These are phyloP conservation scores for Hypholoma fasciculare DNA, from an alignment of 768 basidiomycete species.

Conservation along the genomic window DNA sequence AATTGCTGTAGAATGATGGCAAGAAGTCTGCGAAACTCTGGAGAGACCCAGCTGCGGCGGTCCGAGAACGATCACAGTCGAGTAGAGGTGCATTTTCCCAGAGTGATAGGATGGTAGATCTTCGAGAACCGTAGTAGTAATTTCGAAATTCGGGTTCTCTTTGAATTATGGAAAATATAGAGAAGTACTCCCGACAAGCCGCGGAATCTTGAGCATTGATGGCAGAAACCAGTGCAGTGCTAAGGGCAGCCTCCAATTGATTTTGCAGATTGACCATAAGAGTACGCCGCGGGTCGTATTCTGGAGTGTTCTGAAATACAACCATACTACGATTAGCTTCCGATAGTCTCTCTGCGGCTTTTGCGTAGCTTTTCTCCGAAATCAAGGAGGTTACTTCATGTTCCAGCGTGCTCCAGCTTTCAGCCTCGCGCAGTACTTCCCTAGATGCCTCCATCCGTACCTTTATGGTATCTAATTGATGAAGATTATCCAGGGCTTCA, in stretches of 20 bases:
- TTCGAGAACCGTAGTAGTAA: slow-evolving; percentile 89
- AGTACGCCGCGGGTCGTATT: slow-evolving; percentile 83
- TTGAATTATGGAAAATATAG: slow-evolving; percentile 89
- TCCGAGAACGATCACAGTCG: slow-evolving; percentile 38
- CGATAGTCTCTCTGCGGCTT: slow-evolving; percentile 89
- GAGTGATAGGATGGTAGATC: slow-evolving; percentile 57
- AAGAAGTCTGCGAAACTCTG: slow-evolving; percentile 69
- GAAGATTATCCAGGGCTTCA: slow-evolving; percentile 72
- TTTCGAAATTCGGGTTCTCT: slow-evolving; percentile 90
- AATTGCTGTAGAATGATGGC: slow-evolving; percentile 68
- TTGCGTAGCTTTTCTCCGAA: slow-evolving; percentile 73
- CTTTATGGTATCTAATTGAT: slow-evolving; percentile 81
- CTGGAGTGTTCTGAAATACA: slow-evolving; percentile 89
- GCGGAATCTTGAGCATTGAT: slow-evolving; percentile 78
- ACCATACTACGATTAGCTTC: slow-evolving; percentile 90
- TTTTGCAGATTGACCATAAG: slow-evolving; percentile 94
- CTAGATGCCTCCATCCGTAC: slow-evolving; percentile 84
- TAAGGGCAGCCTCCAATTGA: slow-evolving; percentile 90
- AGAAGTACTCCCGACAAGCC: slow-evolving; percentile 75
- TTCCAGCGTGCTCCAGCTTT: slow-evolving; percentile 96
- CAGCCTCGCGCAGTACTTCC: slow-evolving; percentile 90
- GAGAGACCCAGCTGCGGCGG: slow-evolving; percentile 14
- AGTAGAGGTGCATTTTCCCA: slow-evolving; percentile 67
- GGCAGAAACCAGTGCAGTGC: slow-evolving; percentile 86
- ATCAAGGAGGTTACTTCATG: slow-evolving; percentile 89